Percentiles rank a stretch among this genome's conserved stretches.
Conservation (phyloP, 345 rosid species). For the Noccaea caerulescens region DNA sequence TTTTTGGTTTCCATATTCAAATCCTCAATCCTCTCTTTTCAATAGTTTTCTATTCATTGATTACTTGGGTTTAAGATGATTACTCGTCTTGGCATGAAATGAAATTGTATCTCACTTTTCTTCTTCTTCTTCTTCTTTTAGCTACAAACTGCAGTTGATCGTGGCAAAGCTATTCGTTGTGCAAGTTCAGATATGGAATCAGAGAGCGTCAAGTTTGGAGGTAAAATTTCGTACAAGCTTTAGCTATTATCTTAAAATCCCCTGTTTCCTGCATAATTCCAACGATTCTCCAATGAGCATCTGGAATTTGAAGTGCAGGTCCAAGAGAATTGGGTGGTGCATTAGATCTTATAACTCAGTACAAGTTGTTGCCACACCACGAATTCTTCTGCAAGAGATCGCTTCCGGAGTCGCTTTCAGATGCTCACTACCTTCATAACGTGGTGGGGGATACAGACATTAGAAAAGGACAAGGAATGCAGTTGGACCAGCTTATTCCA, state of each 20-base stretch:
- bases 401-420: slow-evolving; percentile 76
- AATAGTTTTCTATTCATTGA: neutral
- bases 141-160: slow-evolving; percentile 18
- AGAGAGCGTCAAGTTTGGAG: slow-evolving; percentile 42
- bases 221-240: slow-evolving; percentile 20
- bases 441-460: slow-evolving; percentile 80
- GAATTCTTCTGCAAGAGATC: slow-evolving; percentile 83
- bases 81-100: too few species aligned
- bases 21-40: neutral
- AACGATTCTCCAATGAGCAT: slow-evolving; percentile 16
- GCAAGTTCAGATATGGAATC: slow-evolving; percentile 35
- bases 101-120: neutral
- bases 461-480: slow-evolving; percentile 90
- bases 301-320: slow-evolving; percentile 48
- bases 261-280: neutral
- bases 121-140: neutral
- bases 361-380: slow-evolving; percentile 72
- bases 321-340: slow-evolving; percentile 79
- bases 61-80: neutral
- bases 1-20: too few species aligned
- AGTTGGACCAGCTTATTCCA: slow-evolving; percentile 72
- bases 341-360: slow-evolving; percentile 72
- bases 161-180: neutral
- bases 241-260: neutral
- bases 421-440: slow-evolving; percentile 74